Conservation (phyloP, 2,329 filamentous ascomycete genomes). For the Colletotrichum sansevieriae region DNA sequence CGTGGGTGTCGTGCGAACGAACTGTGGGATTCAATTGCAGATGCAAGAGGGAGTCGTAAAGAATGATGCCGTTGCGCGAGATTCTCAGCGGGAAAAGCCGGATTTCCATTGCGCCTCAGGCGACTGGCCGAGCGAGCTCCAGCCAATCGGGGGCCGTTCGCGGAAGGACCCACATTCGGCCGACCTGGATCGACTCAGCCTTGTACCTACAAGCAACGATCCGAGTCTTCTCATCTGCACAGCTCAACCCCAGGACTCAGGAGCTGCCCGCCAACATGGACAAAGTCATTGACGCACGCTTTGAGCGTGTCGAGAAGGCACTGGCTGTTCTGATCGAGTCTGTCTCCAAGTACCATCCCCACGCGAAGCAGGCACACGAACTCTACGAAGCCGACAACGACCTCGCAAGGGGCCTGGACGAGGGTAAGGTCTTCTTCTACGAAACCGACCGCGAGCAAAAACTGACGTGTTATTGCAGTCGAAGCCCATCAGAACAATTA, state of each 20-base stretch:
- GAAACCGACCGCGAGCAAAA: background rate
- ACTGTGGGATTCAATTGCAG: slow-evolving; percentile 54
- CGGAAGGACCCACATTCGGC: background rate
- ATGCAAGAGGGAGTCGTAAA: slow-evolving; percentile 40
- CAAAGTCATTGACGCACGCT: slow-evolving; percentile 70
- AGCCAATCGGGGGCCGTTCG: slow-evolving; percentile 32
- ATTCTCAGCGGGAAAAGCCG: slow-evolving; percentile 43
- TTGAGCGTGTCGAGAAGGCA: slow-evolving; percentile 75
- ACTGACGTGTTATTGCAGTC: slow-evolving; percentile 59
- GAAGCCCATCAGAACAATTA: slow-evolving; percentile 82
- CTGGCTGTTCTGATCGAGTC: slow-evolving; percentile 81
- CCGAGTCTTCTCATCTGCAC: slow-evolving; percentile 4
- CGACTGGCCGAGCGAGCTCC: slow-evolving; percentile 29
- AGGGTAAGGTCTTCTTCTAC: slow-evolving; percentile 60
- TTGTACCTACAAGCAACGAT: slow-evolving; percentile 18
- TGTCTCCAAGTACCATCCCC: slow-evolving; percentile 85
- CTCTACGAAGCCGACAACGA: slow-evolving; percentile 78
- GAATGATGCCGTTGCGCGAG: slow-evolving; percentile 42
- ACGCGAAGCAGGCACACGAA: slow-evolving; percentile 74
- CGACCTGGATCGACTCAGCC: slow-evolving; percentile 34
- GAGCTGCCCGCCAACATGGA: slow-evolving; percentile 63
- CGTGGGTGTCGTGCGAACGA: slow-evolving; percentile 48
- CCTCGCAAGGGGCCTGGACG: slow-evolving; percentile 74
- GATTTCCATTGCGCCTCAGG: slow-evolving; percentile 41
- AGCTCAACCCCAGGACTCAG: background rate